These are phyloP conservation scores for Mucor velutinosus DNA, from an alignment of 371 early-diverging fungal species.

Conservation along the genomic window DNA sequence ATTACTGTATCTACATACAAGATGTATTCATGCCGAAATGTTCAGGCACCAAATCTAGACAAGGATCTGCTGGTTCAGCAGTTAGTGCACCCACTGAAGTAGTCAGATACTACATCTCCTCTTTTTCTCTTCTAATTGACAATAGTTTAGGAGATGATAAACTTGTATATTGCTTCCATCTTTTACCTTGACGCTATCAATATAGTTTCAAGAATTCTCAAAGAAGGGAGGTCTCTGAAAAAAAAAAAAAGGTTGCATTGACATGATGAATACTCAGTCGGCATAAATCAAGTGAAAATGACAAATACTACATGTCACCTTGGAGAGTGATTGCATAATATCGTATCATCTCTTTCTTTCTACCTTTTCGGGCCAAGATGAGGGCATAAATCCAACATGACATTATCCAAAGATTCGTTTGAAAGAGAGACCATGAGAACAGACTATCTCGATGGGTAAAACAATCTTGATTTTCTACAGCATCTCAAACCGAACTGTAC, in stretches of 20 bases:
- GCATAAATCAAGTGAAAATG: neutral
- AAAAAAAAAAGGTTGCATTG: neutral
- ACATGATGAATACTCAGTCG: neutral
- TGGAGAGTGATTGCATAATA: neutral
- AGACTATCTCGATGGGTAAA: neutral
- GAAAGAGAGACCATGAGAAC: neutral
- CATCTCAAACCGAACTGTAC: neutral
- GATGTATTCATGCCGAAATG: neutral
- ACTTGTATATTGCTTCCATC: neutral
- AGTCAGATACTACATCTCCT: neutral
- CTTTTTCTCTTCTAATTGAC: neutral
- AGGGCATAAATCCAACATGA: neutral
- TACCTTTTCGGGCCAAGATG: neutral
- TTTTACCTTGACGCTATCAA: neutral
- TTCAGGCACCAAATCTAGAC: neutral
- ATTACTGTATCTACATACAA: neutral
- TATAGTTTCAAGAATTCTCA: neutral
- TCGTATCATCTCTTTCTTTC: neutral
- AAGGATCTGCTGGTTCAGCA: neutral
- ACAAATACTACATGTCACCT: neutral
- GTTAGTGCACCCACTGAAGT: neutral
- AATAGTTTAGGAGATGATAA: neutral
- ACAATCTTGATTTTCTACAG: neutral
- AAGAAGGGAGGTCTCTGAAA: neutral
- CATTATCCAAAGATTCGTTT: neutral